Conservation (phyloP, 768 basidiomycete species). For the Suillus plorans region DNA sequence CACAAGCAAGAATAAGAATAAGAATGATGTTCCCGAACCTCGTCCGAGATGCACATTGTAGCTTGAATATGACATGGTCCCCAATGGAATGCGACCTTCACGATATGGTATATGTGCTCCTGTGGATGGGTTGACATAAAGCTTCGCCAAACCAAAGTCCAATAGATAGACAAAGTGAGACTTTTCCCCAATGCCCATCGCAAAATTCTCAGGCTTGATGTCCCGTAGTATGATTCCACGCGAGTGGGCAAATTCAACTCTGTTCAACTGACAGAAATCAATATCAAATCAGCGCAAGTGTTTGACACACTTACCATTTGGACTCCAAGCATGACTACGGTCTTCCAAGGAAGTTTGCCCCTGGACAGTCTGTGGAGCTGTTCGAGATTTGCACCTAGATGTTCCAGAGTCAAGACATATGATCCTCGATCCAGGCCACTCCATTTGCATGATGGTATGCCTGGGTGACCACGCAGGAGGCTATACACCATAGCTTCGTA, state of each 20-base stretch:
- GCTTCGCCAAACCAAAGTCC: conserved; percentile 19
- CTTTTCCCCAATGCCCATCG: conserved; percentile 12
- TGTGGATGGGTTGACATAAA: conserved; percentile 8
- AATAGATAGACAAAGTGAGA: conserved; percentile 16
- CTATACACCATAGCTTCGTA: conserved; percentile 19
- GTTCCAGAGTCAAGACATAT: conserved; percentile 20
- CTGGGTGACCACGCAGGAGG: conserved; percentile 11
- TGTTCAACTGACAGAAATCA: conserved; percentile 10
- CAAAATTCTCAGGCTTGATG: conserved; percentile 24
- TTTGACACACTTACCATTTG: conserved; percentile 20
- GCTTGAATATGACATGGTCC: background rate
- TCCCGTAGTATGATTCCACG: conserved; percentile 19
- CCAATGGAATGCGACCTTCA: background rate
- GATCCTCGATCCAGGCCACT: conserved; percentile 13
- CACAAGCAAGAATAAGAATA: background rate
- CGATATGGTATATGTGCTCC: background rate
- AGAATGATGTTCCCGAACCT: conserved; percentile 6
- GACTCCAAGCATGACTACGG: conserved; percentile 20
- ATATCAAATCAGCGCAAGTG: background rate
- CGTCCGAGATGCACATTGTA: conserved; percentile 14
- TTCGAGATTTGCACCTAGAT: conserved; percentile 20
- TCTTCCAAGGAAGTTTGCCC: conserved; percentile 17
- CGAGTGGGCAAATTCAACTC: conserved; percentile 16
- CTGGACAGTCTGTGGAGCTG: conserved; percentile 16
- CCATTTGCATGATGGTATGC: conserved; percentile 16